Evolutionary conservation across 2,329 filamentous ascomycete genomes (phyloP).

Genomic region (Phoma sp.): DNA sequence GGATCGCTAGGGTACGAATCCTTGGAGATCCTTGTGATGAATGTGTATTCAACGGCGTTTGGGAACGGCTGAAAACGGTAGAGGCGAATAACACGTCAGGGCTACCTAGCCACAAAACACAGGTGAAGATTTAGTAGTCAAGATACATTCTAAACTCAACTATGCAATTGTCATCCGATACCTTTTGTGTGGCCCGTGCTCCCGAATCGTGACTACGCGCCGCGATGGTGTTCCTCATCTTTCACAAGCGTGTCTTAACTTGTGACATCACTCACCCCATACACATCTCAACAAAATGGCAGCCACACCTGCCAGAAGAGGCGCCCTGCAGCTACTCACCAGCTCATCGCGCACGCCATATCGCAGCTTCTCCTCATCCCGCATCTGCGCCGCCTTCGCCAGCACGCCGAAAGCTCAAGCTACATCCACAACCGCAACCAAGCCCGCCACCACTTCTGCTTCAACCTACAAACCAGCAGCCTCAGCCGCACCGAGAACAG

Average conservation of each 20-base stretch:
- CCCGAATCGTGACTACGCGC: constrained; percentile 15
- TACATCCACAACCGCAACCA: constrained; percentile 22
- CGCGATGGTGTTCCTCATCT: constrained; percentile 8
- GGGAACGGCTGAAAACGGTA: background rate
- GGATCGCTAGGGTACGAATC: constrained; percentile 35
- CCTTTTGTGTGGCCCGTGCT: constrained; percentile 7
- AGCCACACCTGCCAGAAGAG: constrained; percentile 25
- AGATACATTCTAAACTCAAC: background rate
- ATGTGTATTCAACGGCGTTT: constrained; percentile 22
- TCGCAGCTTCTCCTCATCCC: constrained; percentile 33
- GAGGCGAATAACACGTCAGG: constrained; percentile 6
- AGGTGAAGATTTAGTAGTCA: constrained; percentile 8
- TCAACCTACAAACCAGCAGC: constrained; percentile 15
- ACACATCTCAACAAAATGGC: constrained; percentile 27
- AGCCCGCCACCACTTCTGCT: constrained; percentile 17
- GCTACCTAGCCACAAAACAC: constrained; percentile 8
- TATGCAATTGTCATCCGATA: background rate
- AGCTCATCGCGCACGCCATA: constrained; percentile 23
- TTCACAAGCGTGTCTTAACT: constrained; percentile 6
- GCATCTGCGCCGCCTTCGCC: constrained; percentile 33
- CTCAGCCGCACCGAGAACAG: constrained; percentile 32
- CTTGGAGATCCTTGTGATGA: constrained; percentile 11
- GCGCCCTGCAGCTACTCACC: constrained; percentile 28
- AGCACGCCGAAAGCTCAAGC: constrained; percentile 29
- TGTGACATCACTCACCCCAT: background rate